Evolutionary conservation across 202 grass and related monocot genomes (phyloP).

Genomic region (Schoenoplectus triqueter): DNA sequence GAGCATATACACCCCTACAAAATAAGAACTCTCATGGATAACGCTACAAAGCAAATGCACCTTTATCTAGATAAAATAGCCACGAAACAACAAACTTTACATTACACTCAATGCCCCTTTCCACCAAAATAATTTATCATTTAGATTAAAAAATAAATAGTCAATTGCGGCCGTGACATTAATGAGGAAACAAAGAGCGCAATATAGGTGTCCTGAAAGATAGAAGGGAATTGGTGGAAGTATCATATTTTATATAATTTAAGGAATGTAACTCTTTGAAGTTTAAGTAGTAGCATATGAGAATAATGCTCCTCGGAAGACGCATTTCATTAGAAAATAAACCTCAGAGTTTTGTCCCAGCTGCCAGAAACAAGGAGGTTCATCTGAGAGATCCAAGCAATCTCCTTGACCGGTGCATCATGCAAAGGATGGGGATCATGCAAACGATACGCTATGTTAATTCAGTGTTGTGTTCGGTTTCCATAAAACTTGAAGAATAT

Average conservation of each 20-base stretch:
- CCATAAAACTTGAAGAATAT: too few relatives aligned
- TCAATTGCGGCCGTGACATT: background rate
- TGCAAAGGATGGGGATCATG: conserved; percentile 40
- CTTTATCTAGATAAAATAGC: background rate
- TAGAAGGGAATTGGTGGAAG: background rate
- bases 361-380: conserved; percentile 90
- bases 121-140: background rate
- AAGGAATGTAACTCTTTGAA: background rate
- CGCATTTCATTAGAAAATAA: background rate
- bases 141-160: background rate
- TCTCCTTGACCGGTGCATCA: conserved; percentile 83
- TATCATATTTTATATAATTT: background rate
- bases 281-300: too few relatives aligned
- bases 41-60: background rate
- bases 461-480: too few relatives aligned
- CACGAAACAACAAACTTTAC: background rate
- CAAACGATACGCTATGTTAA: too few relatives aligned
- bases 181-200: background rate
- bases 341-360: conserved; percentile 48
- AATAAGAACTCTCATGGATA: background rate
- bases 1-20: background rate
- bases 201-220: background rate
- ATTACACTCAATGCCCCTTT: background rate
- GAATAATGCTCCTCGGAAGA: background rate
- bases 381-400: conserved; percentile 90